Evolutionary conservation across 352 stramenopile species (phyloP).

Genomic region (Pseudoperonospora humuli): DNA sequence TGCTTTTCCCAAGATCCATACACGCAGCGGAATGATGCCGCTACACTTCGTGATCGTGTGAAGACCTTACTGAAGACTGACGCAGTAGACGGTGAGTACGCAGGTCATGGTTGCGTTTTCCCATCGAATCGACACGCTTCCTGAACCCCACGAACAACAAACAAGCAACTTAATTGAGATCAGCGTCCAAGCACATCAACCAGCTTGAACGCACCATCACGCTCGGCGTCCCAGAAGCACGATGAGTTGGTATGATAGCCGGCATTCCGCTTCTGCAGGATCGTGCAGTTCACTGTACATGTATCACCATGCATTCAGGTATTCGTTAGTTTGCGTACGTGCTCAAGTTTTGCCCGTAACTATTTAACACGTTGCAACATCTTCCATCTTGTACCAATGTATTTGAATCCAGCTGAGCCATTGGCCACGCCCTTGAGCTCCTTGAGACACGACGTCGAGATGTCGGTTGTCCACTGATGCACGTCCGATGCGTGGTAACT

Average conservation of each 20-base stretch:
- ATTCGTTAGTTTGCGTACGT: conserved; percentile 22
- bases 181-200: not conserved
- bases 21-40: conserved; percentile 14
- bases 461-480: conserved; percentile 69
- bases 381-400: conserved; percentile 46
- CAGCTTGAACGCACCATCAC: conserved; percentile 47
- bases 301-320: conserved; percentile 1
- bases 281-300: conserved; percentile 70
- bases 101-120: conserved; percentile 70
- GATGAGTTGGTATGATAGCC: conserved; percentile 83
- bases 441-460: conserved; percentile 75
- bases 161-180: not conserved
- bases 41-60: conserved; percentile 3
- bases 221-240: conserved; percentile 82
- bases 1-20: conserved; percentile 2
- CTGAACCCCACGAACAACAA: conserved; percentile 25
- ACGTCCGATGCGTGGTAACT: conserved; percentile 79
- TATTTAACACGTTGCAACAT: conserved; percentile 33
- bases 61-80: conserved; percentile 55
- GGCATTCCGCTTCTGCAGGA: conserved; percentile 86
- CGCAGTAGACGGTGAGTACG: conserved; percentile 62
- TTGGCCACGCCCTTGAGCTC: conserved; percentile 78
- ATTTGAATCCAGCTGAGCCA: conserved; percentile 84
- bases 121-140: conserved; percentile 68
- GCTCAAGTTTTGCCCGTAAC: conserved; percentile 21